Evolutionary conservation across 306 rosid species (phyloP), one percentile per base, ranked within the genome.

Genomic region (Aeschynomene evenia): DNA sequence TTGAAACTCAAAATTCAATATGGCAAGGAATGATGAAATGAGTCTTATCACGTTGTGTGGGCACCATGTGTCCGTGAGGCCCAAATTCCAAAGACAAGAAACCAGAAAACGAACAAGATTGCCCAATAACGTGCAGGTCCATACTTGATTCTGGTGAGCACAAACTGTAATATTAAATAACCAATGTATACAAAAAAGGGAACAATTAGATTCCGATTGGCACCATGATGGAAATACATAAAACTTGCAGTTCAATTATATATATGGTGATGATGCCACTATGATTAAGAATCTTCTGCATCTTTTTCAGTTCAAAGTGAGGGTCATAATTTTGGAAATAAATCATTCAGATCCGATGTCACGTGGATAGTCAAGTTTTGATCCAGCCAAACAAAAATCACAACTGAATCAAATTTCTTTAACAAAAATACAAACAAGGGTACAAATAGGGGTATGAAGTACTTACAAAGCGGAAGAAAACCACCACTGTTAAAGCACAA

Each of bases 101-200:
- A 94, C 98, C 97, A 94, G 88, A 94, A 88, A 77, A 94, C 89
- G 18, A 91, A 94, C 83, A 94, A 78, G 76, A 94, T 94, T 57
- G 98, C 98, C 98, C 98, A 94, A 73, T 94, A 94, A 43, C 98
- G 97, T 50, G 98, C 98, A 57, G 95, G 97, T 79, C 97, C 97
- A 28, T 94, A 90, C 88, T 83, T 94, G 79, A 94, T 90, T 81
- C 97, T 94, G 50, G 92, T 88, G 15, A 94, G 97, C 84, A 94
- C 97, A 76, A 90, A 94, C 98, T 94, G 91, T 85, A 80, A 71
- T 63, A 81, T n/a, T n/a, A n/a, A n/a, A n/a, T n/a, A 65, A 58
- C 15, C 55, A 59, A 68, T 61, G 28, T 69, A 83, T 45, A 48
- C 36, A 48, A 51, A 64, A 70, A n/a, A n/a, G n/a, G 20, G 58